A percentile compares a stretch with the other conserved stretches of the same genome.
These are phyloP conservation scores for Rubroboletus satanas DNA, from an alignment of 768 basidiomycete species.

Conservation along the genomic window DNA sequence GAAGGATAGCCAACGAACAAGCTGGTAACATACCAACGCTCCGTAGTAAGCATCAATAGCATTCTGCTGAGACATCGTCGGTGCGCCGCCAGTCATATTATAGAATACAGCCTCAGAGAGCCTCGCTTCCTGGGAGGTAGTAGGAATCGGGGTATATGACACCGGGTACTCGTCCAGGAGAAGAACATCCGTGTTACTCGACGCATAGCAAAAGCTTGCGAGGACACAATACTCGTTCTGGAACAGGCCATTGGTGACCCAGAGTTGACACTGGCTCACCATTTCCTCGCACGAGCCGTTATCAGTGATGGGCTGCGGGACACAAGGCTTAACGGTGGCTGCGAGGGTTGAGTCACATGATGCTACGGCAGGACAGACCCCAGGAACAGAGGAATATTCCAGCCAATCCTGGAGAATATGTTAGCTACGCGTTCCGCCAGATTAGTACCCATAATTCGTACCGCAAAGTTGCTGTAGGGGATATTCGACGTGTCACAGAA, in stretches of 20 bases:
- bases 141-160: conserved; percentile 1
- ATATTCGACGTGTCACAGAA: conserved; percentile 21
- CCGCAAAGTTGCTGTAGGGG: conserved; percentile 20
- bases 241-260: conserved; percentile 21
- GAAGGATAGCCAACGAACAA: background rate
- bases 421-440: background rate
- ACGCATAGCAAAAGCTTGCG: conserved; percentile 24
- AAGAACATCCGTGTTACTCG: conserved; percentile 20
- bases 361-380: conserved; percentile 15
- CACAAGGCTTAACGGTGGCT: conserved; percentile 6
- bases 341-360: conserved; percentile 10
- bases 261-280: conserved; percentile 14
- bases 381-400: conserved; percentile 18
- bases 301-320: conserved; percentile 20
- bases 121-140: conserved; percentile 7
- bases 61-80: conserved; percentile 20
- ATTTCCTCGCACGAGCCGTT: conserved; percentile 23
- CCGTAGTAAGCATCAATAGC: conserved; percentile 21
- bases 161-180: conserved; percentile 15
- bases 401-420: conserved; percentile 20
- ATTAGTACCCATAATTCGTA: background rate
- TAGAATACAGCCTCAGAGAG: conserved; percentile 20
- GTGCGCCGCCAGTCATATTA: conserved; percentile 17
- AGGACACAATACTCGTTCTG: conserved; percentile 25
- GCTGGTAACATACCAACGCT: conserved; percentile 11